Base-by-base conservation (phyloP, 768 basidiomycete species). In the Melanogaster broomeanus region DNA sequence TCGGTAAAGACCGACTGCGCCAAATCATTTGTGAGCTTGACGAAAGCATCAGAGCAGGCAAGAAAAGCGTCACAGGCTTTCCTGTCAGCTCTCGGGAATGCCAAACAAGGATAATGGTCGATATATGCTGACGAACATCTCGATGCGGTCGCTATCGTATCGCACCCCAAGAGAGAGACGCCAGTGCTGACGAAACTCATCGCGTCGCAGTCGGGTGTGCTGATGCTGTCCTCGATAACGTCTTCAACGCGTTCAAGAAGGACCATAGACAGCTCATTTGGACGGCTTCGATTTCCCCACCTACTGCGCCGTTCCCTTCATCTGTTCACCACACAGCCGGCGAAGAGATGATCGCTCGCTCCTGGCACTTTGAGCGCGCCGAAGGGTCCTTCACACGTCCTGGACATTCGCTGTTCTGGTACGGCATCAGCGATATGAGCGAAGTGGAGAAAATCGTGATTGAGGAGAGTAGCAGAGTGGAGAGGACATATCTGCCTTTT, bases 311-410 rank as follows among this genome's bases (percentile, higher is more conserved):
- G 18, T 50, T 52, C 6, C 51, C 51, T 18, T 50, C 27, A 6
- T 22, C 45, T 30, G 8, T 33, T 24, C 35, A 42, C 22, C 54
- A 61, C 0, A 44, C 52, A 28, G 34, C 64, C 57, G 28, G 94
- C 97, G 96, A 98, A 67, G 96, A 98, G 74, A 65, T 64, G 49
- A 57, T 65, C 43, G 95, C 97, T 72, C 85, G 95, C 35, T 82
- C 88, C 4, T 99, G 97, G 97, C 96, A 99, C n/a, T 99, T 98
- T 62, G 96, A 99, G 76, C 85, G 94, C 49, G 93, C 97, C 0
- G 95, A 98, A 60, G 97, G 97, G 1, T 93, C 90, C 71, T 99
- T 99, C 76, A 96, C 94, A 16, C 80, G 97, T 34, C 91, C 91
- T 16, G 95, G 96, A 18, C 85, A 85, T 72, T 94, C 87, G 63